Evolutionary conservation across 1,284 basidiomycete genomes (phyloP), one percentile per base, ranked within the genome.

Genomic region (Vanrija pseudolonga): DNA sequence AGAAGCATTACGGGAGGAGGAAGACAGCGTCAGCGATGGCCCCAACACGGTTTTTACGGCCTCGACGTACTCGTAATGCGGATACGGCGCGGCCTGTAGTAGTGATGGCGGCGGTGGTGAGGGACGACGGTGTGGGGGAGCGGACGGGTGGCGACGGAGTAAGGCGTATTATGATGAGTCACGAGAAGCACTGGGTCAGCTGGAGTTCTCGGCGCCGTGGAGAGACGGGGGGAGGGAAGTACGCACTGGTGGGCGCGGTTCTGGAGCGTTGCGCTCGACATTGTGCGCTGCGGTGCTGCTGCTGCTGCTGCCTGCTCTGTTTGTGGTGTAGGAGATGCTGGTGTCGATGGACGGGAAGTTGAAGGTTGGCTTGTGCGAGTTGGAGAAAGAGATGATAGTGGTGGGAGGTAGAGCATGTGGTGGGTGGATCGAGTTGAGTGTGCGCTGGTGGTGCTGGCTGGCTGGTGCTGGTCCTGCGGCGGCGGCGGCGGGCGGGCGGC

Each of bases 1-100:
- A 12, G 14, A 47, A 19, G 14, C 23, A 26, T 24, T n/a, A n/a
- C n/a, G 38, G 23, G 5, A 8, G 18, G 39, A 19, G 9, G 45
- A 14, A 48, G 22, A 23, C 32, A 12, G 32, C 14, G 32, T 32
- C 32, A 32, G 32, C 32, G 32, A 32, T 26, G 26, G 26, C 32
- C 32, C 9, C 14, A n/a, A 12, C 32, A 15, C 9, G 12, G 32
- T 15, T 12, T 32, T 12, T 2, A 11, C 32, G 12, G 40, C 18
- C 24, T 19, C 11, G 4, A 66, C 65, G 41, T 51, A 66, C 64
- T 64, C 38, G 65, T 69, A 20, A 69, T 67, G 49, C 62, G 61
- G 39, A 69, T 63, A 55, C 62, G 63, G 39, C 61, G 58, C 55
- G 61, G 48, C 45, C 65, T 66, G 51, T 40, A 18, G 24, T 11